These are phyloP conservation scores for Ustilago crameri DNA, from an alignment of 1,284 basidiomycete genomes.

Conservation along the genomic window DNA sequence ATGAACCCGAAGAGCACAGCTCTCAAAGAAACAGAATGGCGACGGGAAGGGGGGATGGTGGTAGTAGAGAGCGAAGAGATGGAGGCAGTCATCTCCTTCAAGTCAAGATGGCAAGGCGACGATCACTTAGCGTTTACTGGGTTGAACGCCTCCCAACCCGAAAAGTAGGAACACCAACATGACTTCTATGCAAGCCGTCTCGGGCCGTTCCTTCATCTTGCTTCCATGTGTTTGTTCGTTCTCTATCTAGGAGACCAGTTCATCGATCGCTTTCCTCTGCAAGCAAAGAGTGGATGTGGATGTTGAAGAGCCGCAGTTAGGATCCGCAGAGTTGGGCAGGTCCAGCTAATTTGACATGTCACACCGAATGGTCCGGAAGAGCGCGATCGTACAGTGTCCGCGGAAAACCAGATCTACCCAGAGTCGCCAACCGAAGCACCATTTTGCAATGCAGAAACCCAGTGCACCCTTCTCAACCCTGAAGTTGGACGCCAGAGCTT, in stretches of 20 bases:
- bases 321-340: constrained; percentile 31
- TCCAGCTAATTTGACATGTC: constrained; percentile 33
- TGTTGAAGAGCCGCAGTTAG: constrained; percentile 3
- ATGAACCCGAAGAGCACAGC: constrained; percentile 39
- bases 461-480: background rate
- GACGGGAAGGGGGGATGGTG: constrained; percentile 22
- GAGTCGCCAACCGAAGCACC: background rate
- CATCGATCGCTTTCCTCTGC: background rate
- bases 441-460: background rate
- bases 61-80: constrained; percentile 8
- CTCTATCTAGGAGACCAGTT: background rate
- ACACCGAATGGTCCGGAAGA: constrained; percentile 6
- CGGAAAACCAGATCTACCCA: constrained; percentile 4
- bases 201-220: background rate
- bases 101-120: background rate
- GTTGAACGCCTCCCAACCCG: no score
- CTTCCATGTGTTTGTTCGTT: constrained; percentile 6
- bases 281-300: background rate
- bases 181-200: constrained; percentile 19
- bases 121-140: no score
- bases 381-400: background rate
- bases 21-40: constrained; percentile 37
- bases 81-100: background rate
- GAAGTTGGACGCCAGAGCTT: no score
- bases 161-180: constrained; percentile 12